Conservation (phyloP, 1,284 basidiomycete genomes). For the Ceratobasidium sp. region DNA sequence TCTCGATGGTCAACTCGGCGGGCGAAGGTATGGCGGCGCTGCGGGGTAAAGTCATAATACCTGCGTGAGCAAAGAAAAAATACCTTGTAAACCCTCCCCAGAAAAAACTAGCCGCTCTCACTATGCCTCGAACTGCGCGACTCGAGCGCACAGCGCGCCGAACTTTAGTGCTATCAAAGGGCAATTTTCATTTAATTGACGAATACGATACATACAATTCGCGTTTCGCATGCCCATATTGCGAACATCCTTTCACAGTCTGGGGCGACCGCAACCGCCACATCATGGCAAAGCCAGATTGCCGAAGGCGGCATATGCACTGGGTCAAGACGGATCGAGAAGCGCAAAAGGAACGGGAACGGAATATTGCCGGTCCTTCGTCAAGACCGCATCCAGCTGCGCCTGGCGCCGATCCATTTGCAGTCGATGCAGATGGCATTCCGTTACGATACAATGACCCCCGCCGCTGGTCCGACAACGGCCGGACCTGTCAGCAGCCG, state of each 20-base stretch:
- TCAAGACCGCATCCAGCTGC: neutral
- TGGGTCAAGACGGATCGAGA: neutral
- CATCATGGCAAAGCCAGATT: constrained; percentile 14
- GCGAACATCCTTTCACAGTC: neutral
- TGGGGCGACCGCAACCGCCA: neutral
- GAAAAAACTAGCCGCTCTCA: neutral
- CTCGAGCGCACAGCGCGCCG: neutral
- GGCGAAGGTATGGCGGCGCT: too few species aligned
- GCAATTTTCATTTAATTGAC: neutral
- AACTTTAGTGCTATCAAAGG: neutral
- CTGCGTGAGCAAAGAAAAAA: too few species aligned
- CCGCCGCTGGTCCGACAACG: constrained; percentile 7
- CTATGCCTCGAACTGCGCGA: neutral
- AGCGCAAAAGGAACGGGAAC: neutral
- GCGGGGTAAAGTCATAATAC: too few species aligned
- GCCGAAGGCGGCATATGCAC: neutral
- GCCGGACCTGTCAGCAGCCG: neutral
- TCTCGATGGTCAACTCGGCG: too few species aligned
- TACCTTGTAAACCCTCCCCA: too few species aligned
- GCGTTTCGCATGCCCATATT: neutral
- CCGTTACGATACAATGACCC: neutral
- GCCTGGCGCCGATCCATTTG: too few species aligned
- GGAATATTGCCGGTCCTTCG: constrained; percentile 9
- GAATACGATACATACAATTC: neutral
- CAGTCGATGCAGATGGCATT: neutral